Evolutionary conservation across 192 early-diverging fungal species (phyloP), one percentile per base, ranked within the genome.

Genomic region (Entomortierella chlamydospora): DNA sequence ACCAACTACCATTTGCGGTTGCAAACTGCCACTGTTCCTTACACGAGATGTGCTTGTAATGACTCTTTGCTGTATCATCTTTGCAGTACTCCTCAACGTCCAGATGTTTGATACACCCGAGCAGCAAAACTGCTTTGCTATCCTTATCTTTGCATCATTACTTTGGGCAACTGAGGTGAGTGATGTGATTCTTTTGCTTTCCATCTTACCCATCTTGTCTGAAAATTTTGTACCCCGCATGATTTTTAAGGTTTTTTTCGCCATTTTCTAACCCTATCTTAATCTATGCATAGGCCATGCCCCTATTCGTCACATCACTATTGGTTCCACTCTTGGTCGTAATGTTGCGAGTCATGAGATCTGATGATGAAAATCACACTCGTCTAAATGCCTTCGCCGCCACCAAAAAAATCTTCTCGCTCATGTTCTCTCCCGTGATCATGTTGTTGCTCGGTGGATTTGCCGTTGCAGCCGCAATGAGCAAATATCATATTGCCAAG

Each of bases 381-480:
- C 92, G 94, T 9, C 67, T 97, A 67, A 61, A 73, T 45, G 93
- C 96, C 5, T 87, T 89, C 47, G 89, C 90, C 1, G 93, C 95
- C 17, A 89, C 97, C 25, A 94, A 95, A 77, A 83, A 82, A 31
- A 92, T 99, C 56, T 97, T 97, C 72, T 88, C 91, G 11, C 90
- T 93, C 57, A 99, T 99, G 97, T 97, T 97, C 72, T 93, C 93
- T 18, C 93, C 97, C 0, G 95, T 97, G 26, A 95, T 99, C 63
- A 97, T 99, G 97, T 82, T 99, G 8, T 85, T 99, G 1, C 87
- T 99, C 18, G 96, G 97, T 68, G 96, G 97, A 0, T 99, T 99
- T 85, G 87, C 96, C 9, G 90, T 99, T 59, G 97, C 96, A 11
- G 94, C 92, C 13, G 97, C 97, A 9, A 84, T 99, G 66, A 96